Base-by-base conservation (phyloP, 2,329 filamentous ascomycete genomes). In the Calcarisporium arbuscula region DNA sequence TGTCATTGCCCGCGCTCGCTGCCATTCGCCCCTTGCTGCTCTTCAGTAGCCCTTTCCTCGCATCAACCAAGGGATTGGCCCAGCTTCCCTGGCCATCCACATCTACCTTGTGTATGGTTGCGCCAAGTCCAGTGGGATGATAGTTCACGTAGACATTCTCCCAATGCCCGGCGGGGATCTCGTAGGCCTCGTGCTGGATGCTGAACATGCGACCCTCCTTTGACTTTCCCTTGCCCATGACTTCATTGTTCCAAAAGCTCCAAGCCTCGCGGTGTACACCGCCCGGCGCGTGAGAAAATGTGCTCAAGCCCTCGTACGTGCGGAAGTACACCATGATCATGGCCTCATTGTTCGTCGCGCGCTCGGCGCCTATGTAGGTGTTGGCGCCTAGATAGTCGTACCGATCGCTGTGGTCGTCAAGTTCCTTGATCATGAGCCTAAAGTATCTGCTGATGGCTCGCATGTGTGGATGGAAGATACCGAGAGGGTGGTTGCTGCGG, bases 101-200 rank as follows among this genome's bases (percentile, higher is more conserved):
- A n/a, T n/a, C n/a, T n/a, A n/a, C n/a, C n/a, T n/a, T n/a, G n/a
- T n/a, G n/a, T n/a, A n/a, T n/a, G n/a, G n/a, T n/a, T n/a, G n/a
- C n/a, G n/a, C 38, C 38, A 28, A 40, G 31, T 11, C 36, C 39
- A 12, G 26, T 39, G 15, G 33, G 16, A 30, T 36, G 19, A 26
- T 31, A 34, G 34, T 64, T 60, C 16, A 57, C 38, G 42, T 69
- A 70, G 25, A 72, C 57, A 8, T 54, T 63, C 58, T 73, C 68
- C 53, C 64, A 71, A 12, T 55, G 48, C 5, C 60, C 56, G 10
- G 46, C 46, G 3, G 55, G 56, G 3, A 58, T 56, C 19, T 57
- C 50, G 41, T 68, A 72, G 2, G 61, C 51, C 53, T 73, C 70
- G 43, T 74, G 70, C 41, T 57, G 70, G 41, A 72, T 68, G 6